phyloP scores from a whole-genome alignment of 176 grass and related monocot species.

The Raddia distichophylla region DNA sequence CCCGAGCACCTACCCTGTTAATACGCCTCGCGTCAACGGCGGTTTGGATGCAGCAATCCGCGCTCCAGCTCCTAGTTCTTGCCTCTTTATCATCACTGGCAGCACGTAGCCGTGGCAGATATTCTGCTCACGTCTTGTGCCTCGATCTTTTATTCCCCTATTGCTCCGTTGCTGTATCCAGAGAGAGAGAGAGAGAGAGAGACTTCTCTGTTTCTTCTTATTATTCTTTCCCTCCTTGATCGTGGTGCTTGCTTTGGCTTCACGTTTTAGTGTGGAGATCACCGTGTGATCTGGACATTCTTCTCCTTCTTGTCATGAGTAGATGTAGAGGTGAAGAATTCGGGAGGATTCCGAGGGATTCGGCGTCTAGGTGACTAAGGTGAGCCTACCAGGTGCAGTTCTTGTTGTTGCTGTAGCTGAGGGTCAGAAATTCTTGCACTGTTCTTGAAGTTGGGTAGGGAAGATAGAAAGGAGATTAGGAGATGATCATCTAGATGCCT shows the following conservation, averaged over 20 bases:
- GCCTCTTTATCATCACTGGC: background rate
- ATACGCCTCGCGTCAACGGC: slow-evolving; percentile 29
- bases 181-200: background rate
- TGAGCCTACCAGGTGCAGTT: background rate
- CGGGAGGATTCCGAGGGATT: background rate
- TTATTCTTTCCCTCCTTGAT: background rate
- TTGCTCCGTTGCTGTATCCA: slow-evolving; percentile 13
- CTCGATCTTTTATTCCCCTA: background rate
- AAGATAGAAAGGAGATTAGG: background rate
- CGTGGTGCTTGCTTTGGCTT: slow-evolving; percentile 11
- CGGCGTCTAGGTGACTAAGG: slow-evolving; percentile 7
- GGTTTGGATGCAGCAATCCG: slow-evolving; percentile 50
- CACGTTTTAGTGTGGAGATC: background rate
- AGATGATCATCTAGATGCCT: background rate
- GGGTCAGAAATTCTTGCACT: background rate
- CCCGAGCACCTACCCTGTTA: background rate
- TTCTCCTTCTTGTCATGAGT: background rate
- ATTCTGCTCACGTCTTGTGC: background rate
- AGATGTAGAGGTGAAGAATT: slow-evolving; percentile 13
- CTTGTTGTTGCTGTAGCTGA: background rate
- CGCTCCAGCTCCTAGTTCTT: background rate
- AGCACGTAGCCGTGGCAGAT: background rate
- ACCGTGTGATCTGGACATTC: background rate
- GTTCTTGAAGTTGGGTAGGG: background rate
- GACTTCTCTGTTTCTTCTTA: background rate